phyloP scores from a whole-genome alignment of 2,329 filamentous ascomycete species.

The Trichoderma gracile region DNA sequence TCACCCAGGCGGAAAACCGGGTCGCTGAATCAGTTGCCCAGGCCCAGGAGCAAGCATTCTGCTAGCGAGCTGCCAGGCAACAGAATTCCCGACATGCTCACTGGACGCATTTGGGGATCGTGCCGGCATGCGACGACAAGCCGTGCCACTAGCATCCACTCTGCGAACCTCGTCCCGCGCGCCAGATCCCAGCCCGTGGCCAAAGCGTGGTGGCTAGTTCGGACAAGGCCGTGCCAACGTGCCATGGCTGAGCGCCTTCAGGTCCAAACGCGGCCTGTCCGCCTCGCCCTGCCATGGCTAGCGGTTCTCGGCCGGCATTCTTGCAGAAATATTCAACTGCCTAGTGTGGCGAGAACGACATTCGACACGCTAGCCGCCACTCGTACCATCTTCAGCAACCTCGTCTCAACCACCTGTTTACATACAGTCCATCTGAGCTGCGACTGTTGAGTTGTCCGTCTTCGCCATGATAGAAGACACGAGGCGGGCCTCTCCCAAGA shows the following conservation, averaged over 20 bases:
- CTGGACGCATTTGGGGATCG: conserved; percentile 29
- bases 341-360: conserved; percentile 11
- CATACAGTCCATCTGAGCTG: neutral
- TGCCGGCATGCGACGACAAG: conserved; percentile 18
- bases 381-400: neutral
- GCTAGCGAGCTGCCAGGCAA: conserved; percentile 32
- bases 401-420: neutral
- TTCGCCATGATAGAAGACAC: too few relatives aligned
- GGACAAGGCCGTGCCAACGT: neutral
- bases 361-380: neutral
- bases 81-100: conserved; percentile 36
- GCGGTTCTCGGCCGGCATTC: conserved; percentile 5
- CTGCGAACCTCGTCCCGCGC: conserved; percentile 19
- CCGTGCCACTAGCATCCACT: conserved; percentile 11
- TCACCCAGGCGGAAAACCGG: neutral
- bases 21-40: conserved; percentile 8
- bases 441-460: neutral
- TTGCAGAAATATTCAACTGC: conserved; percentile 2
- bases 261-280: neutral
- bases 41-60: conserved; percentile 5
- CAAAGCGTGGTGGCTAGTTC: neutral
- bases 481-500: too few relatives aligned
- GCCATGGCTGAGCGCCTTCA: neutral
- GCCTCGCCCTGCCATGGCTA: neutral
- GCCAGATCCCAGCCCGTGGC: conserved; percentile 6